Evolutionary conservation across 805 yeast species (phyloP).

Genomic region (Candida schatavii): DNA sequence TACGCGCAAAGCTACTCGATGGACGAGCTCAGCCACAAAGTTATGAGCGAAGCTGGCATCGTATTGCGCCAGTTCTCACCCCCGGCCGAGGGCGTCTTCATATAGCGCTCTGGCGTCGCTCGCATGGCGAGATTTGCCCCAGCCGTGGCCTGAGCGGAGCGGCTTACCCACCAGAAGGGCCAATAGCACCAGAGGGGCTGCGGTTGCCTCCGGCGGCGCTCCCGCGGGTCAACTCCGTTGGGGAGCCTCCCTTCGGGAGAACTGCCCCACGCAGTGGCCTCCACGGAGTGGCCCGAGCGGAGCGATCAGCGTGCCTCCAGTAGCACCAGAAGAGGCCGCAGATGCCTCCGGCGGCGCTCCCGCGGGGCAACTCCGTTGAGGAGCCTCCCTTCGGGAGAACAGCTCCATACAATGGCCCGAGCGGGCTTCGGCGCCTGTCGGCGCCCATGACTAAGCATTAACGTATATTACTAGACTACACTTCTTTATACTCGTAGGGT

Average conservation of each 20-base stretch:
- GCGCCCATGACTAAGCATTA: neutral
- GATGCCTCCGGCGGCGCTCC: too few relatives aligned
- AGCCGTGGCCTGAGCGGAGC: neutral
- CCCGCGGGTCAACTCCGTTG: too few relatives aligned
- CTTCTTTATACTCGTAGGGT: slow-evolving; percentile 38
- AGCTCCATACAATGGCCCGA: too few relatives aligned
- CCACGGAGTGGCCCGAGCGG: neutral
- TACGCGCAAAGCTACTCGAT: slow-evolving; percentile 89
- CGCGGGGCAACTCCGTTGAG: neutral
- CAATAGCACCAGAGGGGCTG: too few relatives aligned
- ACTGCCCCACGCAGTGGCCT: too few relatives aligned
- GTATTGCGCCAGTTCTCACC: slow-evolving; percentile 51
- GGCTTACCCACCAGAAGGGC: too few relatives aligned
- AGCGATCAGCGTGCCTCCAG: too few relatives aligned
- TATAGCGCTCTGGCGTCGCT: slow-evolving; percentile 13
- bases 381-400: neutral
- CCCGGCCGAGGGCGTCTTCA: slow-evolving; percentile 39
- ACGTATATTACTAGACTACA: too few relatives aligned
- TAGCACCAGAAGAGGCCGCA: too few relatives aligned
- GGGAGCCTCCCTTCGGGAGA: too few relatives aligned
- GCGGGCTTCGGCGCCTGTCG: too few relatives aligned
- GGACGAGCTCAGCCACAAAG: slow-evolving; percentile 76
- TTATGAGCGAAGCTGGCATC: slow-evolving; percentile 73
- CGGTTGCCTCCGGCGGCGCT: too few relatives aligned
- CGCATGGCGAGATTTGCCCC: neutral